Evolutionary conservation across 257 asterid genomes (phyloP).

Genomic region (Ehretia macrophylla): DNA sequence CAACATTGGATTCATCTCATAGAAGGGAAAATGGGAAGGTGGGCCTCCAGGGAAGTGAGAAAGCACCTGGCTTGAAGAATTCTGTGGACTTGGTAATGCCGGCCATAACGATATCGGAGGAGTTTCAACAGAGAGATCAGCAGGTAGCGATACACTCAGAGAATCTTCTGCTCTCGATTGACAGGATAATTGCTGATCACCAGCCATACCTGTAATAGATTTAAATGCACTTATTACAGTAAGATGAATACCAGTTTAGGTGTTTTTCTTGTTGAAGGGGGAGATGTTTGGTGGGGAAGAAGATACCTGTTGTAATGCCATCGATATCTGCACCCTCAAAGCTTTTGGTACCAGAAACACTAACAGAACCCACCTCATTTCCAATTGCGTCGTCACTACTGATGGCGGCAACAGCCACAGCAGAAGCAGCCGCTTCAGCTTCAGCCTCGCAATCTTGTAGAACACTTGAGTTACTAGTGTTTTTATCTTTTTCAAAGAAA

Average conservation of each 20-base stretch:
- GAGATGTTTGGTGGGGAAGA: not conserved
- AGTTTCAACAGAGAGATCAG: constrained; percentile 91
- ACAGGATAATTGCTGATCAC: constrained; percentile 50
- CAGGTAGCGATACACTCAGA: constrained; percentile 88
- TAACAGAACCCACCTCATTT: constrained; percentile 47
- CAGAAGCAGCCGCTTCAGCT: constrained; percentile 97
- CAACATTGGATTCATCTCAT: constrained; percentile 82
- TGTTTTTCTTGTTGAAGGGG: not conserved
- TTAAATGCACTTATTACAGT: constrained; percentile 4
- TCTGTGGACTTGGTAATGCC: constrained; percentile 76
- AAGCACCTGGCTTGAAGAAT: constrained; percentile 64
- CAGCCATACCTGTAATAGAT: constrained; percentile 37
- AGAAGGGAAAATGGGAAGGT: constrained; percentile 83
- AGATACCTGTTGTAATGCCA: constrained; percentile 43
- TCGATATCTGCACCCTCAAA: constrained; percentile 41
- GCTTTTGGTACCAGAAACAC: constrained; percentile 37
- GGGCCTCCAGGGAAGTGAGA: constrained; percentile 88
- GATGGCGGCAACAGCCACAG: constrained; percentile 92
- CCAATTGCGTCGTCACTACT: constrained; percentile 64
- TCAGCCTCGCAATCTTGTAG: constrained; percentile 74
- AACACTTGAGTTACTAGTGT: constrained; percentile 42
- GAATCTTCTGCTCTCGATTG: constrained; percentile 72
- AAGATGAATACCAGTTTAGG: not conserved
- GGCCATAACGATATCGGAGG: constrained; percentile 92
- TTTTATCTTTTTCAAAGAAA: constrained; percentile 64